Base-by-base conservation (phyloP, 2,329 filamentous ascomycete species). In the Drechslerella dactyloides region DNA sequence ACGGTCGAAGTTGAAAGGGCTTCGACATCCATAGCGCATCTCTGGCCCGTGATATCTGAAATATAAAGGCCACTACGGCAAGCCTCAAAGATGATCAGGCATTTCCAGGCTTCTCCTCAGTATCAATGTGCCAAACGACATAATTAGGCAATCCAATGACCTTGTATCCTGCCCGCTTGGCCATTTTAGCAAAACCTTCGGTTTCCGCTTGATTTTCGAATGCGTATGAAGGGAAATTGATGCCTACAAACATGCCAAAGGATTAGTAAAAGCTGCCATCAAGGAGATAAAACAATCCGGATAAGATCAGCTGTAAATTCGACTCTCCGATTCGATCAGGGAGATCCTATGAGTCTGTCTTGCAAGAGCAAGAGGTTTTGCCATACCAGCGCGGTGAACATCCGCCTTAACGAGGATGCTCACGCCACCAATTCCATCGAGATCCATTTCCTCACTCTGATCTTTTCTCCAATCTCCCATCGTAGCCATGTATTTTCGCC, bases 201-300 rank as follows among this genome's bases (percentile, higher is more conserved):
- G 94, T 99, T 81, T 99, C 94, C 74, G 94, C 94, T 82, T 99
- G 94, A 81, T 99, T 97, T 80, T 99, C 94, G 79, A 99, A 99
- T 1, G 94, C 86, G 78, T 99, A 99, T 79, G 87, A 88, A 7
- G 94, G 94, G 81, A 99, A 99, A 81, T 99, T 99, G 82, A 99
- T 94, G 74, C 93, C 93, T 93, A 75, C 52, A 33, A 61, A 52
- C 60, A 58, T 44, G 27, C 13, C 15, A 7, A 56, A 7, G 23
- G n/a, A n/a, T 59, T 48, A 54, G 33, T 17, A 3, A 30, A n/a
- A n/a, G n/a, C n/a, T n/a, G n/a, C n/a, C n/a, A n/a, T n/a, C n/a
- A n/a, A n/a, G n/a, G n/a, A n/a, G n/a, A n/a, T n/a, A n/a, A n/a
- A n/a, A n/a, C n/a, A n/a, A n/a, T n/a, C n/a, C n/a, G n/a, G n/a